Percentiles rank a stretch among this genome's conserved stretches.
Evolutionary conservation across 148 eudicot genomes (phyloP).

Genomic region (Rhododendron simsii): DNA sequence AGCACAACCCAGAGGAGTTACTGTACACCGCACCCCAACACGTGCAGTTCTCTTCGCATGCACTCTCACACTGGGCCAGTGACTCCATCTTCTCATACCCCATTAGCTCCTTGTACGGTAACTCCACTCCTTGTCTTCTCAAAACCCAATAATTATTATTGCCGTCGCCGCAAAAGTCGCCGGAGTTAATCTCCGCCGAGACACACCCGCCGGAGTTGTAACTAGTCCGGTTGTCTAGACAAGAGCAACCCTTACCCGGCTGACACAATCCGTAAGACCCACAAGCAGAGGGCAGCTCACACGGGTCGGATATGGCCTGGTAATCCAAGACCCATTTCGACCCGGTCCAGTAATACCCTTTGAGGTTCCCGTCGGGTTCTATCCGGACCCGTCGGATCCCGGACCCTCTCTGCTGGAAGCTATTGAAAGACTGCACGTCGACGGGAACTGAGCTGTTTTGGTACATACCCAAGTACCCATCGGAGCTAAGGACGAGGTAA

Average conservation of each 20-base stretch:
- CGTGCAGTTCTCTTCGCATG: slow-evolving; percentile 58
- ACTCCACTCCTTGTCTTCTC: slow-evolving; percentile 50
- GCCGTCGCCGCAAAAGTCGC: slow-evolving; percentile 36
- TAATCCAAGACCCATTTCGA: slow-evolving; percentile 69
- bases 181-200: slow-evolving; percentile 18
- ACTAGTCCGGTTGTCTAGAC: slow-evolving; percentile 49
- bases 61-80: slow-evolving; percentile 44
- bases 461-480: slow-evolving; percentile 82
- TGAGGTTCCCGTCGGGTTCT: slow-evolving; percentile 76
- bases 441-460: slow-evolving; percentile 65
- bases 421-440: slow-evolving; percentile 67
- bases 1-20: slow-evolving; percentile 78
- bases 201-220: slow-evolving; percentile 37
- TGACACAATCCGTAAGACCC: slow-evolving; percentile 72
- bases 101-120: slow-evolving; percentile 74
- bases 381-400: slow-evolving; percentile 54
- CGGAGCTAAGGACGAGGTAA: slow-evolving; percentile 42
- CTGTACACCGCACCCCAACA: slow-evolving; percentile 90
- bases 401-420: slow-evolving; percentile 45
- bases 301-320: slow-evolving; percentile 59
- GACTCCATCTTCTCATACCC: slow-evolving; percentile 33
- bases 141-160: slow-evolving; percentile 16
- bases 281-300: slow-evolving; percentile 75
- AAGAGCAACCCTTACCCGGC: slow-evolving; percentile 58
- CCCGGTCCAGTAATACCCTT: slow-evolving; percentile 86